phyloP scores from a whole-genome alignment of 2,329 filamentous ascomycete species.

The Dactylellina drechsleri region DNA sequence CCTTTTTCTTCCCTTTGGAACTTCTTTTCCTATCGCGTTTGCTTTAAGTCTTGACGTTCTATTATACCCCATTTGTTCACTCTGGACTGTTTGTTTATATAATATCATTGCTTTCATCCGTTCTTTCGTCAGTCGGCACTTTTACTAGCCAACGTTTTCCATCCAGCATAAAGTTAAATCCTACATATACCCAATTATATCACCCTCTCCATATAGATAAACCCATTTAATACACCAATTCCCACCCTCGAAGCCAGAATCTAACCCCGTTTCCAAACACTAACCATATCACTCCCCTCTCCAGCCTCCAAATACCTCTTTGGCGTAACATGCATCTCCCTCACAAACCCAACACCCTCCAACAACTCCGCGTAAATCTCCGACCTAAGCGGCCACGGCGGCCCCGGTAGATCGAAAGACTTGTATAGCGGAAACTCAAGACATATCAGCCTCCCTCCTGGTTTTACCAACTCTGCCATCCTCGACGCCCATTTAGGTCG shows the following conservation, averaged over 20 bases:
- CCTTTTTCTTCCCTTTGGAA: constrained; percentile 2
- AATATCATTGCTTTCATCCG: background rate
- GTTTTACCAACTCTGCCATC: constrained; percentile 61
- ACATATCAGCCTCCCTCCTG: constrained; percentile 61
- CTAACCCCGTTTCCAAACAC: constrained; percentile 59
- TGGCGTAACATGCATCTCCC: constrained; percentile 60
- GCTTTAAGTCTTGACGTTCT: background rate
- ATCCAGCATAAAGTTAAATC: background rate
- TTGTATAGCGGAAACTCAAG: constrained; percentile 64
- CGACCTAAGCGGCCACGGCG: constrained; percentile 61
- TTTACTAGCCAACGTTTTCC: background rate
- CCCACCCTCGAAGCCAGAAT: background rate
- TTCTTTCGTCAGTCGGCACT: background rate
- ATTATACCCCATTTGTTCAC: constrained; percentile 39
- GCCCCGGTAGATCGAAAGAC: constrained; percentile 60
- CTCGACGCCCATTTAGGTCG: constrained; percentile 68
- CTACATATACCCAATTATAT: background rate
- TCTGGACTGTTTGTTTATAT: constrained; percentile 4
- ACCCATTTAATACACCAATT: background rate
- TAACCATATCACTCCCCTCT: constrained; percentile 61
- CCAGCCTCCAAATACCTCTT: constrained; percentile 60
- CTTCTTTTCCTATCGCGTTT: constrained; percentile 1
- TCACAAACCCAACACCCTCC: constrained; percentile 57
- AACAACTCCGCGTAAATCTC: constrained; percentile 56
- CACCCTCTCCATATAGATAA: too few species aligned